Base-by-base conservation (phyloP, 108 stramenopile species). In the Stephanodiscus triporus region DNA sequence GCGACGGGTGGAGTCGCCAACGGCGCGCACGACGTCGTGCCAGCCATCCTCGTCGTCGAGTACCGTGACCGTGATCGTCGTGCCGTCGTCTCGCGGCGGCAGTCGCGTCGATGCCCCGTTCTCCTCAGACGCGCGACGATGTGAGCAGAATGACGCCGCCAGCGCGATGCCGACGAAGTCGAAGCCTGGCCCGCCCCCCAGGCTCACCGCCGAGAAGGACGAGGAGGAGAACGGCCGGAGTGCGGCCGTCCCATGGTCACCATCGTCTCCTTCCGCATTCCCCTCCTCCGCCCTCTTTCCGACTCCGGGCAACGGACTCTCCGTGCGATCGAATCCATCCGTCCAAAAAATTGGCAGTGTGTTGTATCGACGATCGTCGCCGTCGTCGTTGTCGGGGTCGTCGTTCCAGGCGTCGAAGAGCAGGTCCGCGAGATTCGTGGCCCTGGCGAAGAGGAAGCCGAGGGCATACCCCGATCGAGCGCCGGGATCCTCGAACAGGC, bases 141-240 rank as follows among this genome's bases (percentile, higher is more conserved):
- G 51, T 6, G 57, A 56, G 54, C 59, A 57, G 75, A 87, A 85
- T 27, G 74, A 27, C 9, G 77, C 48, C 45, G 65, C 82, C 59
- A 89, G 17, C 11, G 82, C 75, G 14, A 51, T 63, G 24, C 62
- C 78, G 16, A 86, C 86, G 75, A 71, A 86, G 56, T 88, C 89
- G 78, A 73, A 88, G 23, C 87, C 89, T 8, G 89, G 89, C 19
- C 89, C 89, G 34, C 89, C 89, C 37, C 89, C 89, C 29, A 90
- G 22, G 22, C 80, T 75, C 9, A 69, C 68, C 43, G 58, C 17
- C 16, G 72, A 73, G 24, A 54, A 73, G 10, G 51, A 53, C 23
- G 7, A 24, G 14, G 40, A 40, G 7, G 9, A 53, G 6, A 4
- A 20, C 19, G 20, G 6, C n/a, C n/a, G n/a, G n/a, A n/a, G n/a